phyloP scores from a whole-genome alignment of 139 green algal genomes.

The Tetradesmus obliquus region DNA sequence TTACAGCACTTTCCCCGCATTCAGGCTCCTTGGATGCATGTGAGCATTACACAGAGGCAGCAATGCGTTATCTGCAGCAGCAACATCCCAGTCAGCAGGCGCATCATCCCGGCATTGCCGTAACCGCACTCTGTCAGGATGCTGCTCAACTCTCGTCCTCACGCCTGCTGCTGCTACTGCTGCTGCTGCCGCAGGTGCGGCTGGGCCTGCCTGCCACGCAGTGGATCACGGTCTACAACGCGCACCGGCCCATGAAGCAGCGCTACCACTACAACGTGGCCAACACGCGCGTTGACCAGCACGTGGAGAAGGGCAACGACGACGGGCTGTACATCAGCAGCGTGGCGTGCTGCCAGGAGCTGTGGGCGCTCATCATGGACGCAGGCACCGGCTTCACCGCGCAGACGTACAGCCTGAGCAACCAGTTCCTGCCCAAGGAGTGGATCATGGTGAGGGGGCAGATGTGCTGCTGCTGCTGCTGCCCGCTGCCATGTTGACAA shows the following conservation, averaged over 20 bases:
- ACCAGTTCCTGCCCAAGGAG: conserved; percentile 98
- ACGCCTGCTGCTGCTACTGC: neutral
- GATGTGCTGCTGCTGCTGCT: neutral
- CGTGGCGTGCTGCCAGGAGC: conserved; percentile 93
- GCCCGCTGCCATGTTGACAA: neutral
- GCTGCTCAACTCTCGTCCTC: no score
- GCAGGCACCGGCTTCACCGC: conserved; percentile 92
- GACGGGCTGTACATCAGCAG: conserved; percentile 97
- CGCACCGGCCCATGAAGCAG: conserved; percentile 99
- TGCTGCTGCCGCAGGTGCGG: conserved; percentile 67
- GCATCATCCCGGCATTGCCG: no score
- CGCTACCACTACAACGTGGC: conserved; percentile 99
- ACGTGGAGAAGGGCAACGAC: conserved; percentile 98
- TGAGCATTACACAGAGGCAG: no score
- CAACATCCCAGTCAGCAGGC: no score
- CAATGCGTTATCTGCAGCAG: no score
- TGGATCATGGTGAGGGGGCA: conserved; percentile 91
- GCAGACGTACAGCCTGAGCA: conserved; percentile 89
- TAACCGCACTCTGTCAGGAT: no score
- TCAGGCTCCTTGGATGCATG: no score
- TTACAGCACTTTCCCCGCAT: no score
- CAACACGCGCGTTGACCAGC: conserved; percentile 93
- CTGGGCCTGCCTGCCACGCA: conserved; percentile 97
- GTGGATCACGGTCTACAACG: conserved; percentile 99
- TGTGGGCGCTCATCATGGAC: conserved; percentile 65